phyloP scores from a whole-genome alignment of 768 basidiomycete species.

The Amyloporia xantha region DNA sequence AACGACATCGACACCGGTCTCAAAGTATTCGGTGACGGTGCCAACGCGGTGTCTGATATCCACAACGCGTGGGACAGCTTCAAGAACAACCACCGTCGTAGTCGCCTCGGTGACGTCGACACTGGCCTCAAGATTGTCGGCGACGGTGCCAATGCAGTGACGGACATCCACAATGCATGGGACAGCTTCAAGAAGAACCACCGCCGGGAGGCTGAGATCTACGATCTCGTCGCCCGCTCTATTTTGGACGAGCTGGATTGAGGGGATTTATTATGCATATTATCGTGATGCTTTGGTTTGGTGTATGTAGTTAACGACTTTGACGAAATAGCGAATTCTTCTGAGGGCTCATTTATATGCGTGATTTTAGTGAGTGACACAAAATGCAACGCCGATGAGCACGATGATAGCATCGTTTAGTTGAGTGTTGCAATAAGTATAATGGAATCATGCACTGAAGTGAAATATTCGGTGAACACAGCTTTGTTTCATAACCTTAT shows the following conservation, averaged over 20 bases:
- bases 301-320: background rate
- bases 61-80: background rate
- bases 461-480: too few relatives aligned
- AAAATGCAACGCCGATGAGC: too few relatives aligned
- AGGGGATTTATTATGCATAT: background rate
- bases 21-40: background rate
- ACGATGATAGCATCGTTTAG: too few relatives aligned
- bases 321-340: background rate
- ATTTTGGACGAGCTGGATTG: background rate
- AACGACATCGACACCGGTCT: background rate
- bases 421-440: too few relatives aligned
- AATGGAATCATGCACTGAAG: too few relatives aligned
- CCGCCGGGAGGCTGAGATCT: background rate
- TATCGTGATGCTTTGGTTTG: background rate
- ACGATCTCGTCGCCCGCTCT: background rate
- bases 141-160: background rate
- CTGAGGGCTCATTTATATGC: background rate
- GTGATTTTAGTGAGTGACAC: background rate
- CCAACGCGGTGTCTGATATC: background rate
- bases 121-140: background rate
- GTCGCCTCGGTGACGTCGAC: background rate
- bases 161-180: background rate
- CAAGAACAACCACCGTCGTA: background rate
- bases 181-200: background rate
- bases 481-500: too few relatives aligned